phyloP scores from a whole-genome alignment of 257 asterid species.

The Petunia secreta region DNA sequence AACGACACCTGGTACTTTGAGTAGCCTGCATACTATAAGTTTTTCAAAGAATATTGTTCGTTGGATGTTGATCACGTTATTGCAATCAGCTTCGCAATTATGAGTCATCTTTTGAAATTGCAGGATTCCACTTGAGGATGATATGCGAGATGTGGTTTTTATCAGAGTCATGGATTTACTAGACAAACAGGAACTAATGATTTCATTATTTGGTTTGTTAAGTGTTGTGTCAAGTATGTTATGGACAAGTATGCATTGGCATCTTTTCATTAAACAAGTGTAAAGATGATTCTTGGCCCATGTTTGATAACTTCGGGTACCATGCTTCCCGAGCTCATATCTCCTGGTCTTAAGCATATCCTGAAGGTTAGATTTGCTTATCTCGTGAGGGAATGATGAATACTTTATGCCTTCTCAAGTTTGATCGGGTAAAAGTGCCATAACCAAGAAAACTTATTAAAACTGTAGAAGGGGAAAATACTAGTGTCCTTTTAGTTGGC shows the following conservation, averaged over 20 bases:
- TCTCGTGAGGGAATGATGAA: background rate
- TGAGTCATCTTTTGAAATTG: constrained; percentile 25
- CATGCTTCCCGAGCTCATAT: background rate
- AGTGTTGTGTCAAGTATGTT: background rate
- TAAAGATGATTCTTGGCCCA: background rate
- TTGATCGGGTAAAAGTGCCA: background rate
- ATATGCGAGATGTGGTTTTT: background rate
- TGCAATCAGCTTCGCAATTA: constrained; percentile 17
- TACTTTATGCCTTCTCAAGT: background rate
- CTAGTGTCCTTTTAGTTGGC: background rate
- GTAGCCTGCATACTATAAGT: no score
- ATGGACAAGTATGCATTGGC: background rate
- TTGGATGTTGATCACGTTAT: background rate
- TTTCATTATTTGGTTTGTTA: background rate
- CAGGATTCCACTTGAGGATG: constrained; percentile 26
- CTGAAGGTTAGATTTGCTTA: background rate
- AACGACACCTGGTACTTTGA: background rate
- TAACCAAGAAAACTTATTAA: background rate
- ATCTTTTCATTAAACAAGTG: background rate
- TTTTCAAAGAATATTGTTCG: background rate
- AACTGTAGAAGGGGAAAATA: background rate
- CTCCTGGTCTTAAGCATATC: background rate
- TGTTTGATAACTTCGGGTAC: background rate
- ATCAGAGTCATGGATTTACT: background rate
- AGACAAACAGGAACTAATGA: background rate